These are phyloP conservation scores for Cercospora nicotianae DNA, from an alignment of 2,329 filamentous ascomycete genomes.

Conservation along the genomic window DNA sequence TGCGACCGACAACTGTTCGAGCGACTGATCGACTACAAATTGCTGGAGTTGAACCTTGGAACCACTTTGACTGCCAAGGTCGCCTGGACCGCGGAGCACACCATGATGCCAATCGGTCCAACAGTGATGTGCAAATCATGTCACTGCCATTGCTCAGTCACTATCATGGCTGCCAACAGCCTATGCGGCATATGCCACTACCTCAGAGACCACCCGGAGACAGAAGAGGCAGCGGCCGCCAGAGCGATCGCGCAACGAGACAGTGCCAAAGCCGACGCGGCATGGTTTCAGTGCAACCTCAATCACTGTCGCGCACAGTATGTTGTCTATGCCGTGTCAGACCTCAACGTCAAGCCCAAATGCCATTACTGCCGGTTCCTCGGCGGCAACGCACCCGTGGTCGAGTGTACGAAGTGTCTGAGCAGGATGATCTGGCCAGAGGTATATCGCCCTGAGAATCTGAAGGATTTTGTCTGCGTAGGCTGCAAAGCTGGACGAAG, in stretches of 20 bases:
- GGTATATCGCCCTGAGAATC: slow-evolving; percentile 11
- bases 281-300: slow-evolving; percentile 18
- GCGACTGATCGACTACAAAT: slow-evolving; percentile 21
- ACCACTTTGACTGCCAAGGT: slow-evolving; percentile 17
- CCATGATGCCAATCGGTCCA: slow-evolving; percentile 14
- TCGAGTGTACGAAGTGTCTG: slow-evolving; percentile 14
- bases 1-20: slow-evolving; percentile 17
- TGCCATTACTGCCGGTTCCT: slow-evolving; percentile 20
- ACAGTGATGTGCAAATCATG: slow-evolving; percentile 17
- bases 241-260: background rate
- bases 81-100: slow-evolving; percentile 14
- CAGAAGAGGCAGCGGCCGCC: background rate
- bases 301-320: slow-evolving; percentile 17
- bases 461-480: slow-evolving; percentile 10
- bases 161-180: slow-evolving; percentile 15
- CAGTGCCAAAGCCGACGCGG: background rate
- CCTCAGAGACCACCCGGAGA: slow-evolving; percentile 7
- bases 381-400: slow-evolving; percentile 3
- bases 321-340: slow-evolving; percentile 13
- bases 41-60: slow-evolving; percentile 20
- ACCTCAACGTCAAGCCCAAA: slow-evolving; percentile 20
- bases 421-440: slow-evolving; percentile 20
- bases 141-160: slow-evolving; percentile 18
- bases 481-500: slow-evolving; percentile 11
- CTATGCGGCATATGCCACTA: slow-evolving; percentile 17